These are phyloP conservation scores for Papiliotrema nemorosa DNA, from an alignment of 1,284 basidiomycete genomes.

Conservation along the genomic window DNA sequence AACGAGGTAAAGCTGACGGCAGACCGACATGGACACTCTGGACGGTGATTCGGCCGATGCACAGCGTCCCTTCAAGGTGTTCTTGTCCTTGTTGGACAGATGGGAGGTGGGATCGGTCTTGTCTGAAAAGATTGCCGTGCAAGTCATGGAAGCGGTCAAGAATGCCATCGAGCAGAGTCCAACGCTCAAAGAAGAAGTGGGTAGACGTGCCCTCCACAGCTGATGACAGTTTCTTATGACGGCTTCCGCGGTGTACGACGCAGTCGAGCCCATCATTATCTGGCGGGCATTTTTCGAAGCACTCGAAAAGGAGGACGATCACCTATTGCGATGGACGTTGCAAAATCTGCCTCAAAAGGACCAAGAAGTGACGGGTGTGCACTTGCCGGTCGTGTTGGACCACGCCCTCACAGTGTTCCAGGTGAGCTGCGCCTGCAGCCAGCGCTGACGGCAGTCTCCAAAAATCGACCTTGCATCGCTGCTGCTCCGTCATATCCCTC, in stretches of 20 bases:
- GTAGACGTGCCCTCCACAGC: slow-evolving; percentile 7
- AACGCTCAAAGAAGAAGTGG: slow-evolving; percentile 10
- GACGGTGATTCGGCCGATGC: slow-evolving; percentile 52
- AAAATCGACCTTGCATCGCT: background rate
- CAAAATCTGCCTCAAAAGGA: slow-evolving; percentile 52
- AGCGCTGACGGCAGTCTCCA: background rate
- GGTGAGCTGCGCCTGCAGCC: slow-evolving; percentile 4
- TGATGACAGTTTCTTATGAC: slow-evolving; percentile 67
- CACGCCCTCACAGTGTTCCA: slow-evolving; percentile 8
- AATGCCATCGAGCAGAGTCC: slow-evolving; percentile 2
- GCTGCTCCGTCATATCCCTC: slow-evolving; percentile 1
- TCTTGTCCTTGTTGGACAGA: slow-evolving; percentile 91
- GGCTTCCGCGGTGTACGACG: slow-evolving; percentile 85
- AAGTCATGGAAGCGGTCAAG: slow-evolving; percentile 52
- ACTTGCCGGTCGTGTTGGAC: slow-evolving; percentile 27
- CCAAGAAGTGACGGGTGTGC: slow-evolving; percentile 45
- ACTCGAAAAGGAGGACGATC: slow-evolving; percentile 52
- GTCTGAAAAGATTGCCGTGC: slow-evolving; percentile 72
- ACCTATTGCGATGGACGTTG: slow-evolving; percentile 50
- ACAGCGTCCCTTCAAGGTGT: slow-evolving; percentile 84
- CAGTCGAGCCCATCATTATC: slow-evolving; percentile 79
- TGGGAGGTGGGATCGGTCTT: slow-evolving; percentile 88
- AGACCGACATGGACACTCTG: slow-evolving; percentile 15
- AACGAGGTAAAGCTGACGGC: background rate
- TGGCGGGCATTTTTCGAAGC: slow-evolving; percentile 70